Percentiles rank a stretch among this genome's conserved stretches.
These are phyloP conservation scores for Pythium plurisporium DNA, from an alignment of 352 stramenopile species.

Conservation along the genomic window DNA sequence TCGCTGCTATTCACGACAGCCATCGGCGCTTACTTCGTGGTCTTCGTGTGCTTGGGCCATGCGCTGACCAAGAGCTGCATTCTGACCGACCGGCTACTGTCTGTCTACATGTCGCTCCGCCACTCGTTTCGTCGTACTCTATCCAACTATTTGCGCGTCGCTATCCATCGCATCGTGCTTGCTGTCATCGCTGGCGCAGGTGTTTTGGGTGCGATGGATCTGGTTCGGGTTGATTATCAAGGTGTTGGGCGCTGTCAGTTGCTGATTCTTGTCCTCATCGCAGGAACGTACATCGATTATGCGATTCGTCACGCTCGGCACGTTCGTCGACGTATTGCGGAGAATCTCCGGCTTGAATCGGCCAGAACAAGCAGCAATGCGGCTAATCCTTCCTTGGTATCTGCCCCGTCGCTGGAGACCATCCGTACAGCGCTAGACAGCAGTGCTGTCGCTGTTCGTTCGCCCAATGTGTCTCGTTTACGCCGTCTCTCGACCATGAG, in stretches of 20 bases:
- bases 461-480: background rate
- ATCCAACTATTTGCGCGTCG: background rate
- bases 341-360: background rate
- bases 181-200: background rate
- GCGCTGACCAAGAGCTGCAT: conserved; percentile 15
- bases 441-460: background rate
- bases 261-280: conserved; percentile 1
- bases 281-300: conserved; percentile 3
- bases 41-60: conserved; percentile 22
- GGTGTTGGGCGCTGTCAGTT: background rate
- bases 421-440: conserved; percentile 10
- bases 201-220: conserved; percentile 1
- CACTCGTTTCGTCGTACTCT: conserved; percentile 7
- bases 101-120: conserved; percentile 11
- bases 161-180: background rate
- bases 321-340: background rate
- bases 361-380: background rate
- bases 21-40: conserved; percentile 26
- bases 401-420: background rate
- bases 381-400: background rate
- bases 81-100: conserved; percentile 13
- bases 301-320: background rate
- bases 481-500: conserved; percentile 9
- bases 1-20: conserved; percentile 16
- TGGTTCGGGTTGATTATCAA: background rate